These are phyloP conservation scores for Magnaporthiopsis poae DNA, from an alignment of 2,329 filamentous ascomycete species.

Conservation along the genomic window DNA sequence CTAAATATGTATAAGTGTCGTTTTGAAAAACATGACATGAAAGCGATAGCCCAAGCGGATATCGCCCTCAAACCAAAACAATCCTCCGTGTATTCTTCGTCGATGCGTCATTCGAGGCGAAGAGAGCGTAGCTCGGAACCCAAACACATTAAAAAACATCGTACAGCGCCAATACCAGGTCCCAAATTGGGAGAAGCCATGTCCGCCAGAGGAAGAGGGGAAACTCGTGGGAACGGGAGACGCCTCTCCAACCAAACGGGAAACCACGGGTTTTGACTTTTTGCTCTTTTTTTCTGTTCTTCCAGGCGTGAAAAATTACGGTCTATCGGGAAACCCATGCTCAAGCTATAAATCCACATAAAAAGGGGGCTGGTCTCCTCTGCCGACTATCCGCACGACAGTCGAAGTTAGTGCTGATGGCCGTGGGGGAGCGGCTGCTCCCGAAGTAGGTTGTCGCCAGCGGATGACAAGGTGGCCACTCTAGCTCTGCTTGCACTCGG, in stretches of 20 bases:
- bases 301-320: slow-evolving; percentile 13
- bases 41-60: background rate
- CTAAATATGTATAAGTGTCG: background rate
- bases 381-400: background rate
- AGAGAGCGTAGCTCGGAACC: background rate
- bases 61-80: background rate
- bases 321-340: slow-evolving; percentile 14
- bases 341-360: slow-evolving; percentile 6
- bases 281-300: slow-evolving; percentile 4
- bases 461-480: background rate
- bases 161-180: slow-evolving; percentile 8
- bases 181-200: slow-evolving; percentile 3
- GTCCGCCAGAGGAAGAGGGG: background rate
- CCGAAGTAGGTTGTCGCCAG: background rate
- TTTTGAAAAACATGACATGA: background rate
- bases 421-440: background rate
- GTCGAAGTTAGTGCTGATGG: background rate
- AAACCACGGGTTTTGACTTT: slow-evolving; percentile 5
- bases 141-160: slow-evolving; percentile 5
- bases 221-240: background rate
- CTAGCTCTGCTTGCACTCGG: slow-evolving; percentile 94
- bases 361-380: background rate
- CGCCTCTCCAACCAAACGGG: background rate
- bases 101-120: background rate
- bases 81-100: background rate